Base-by-base conservation (phyloP, 371 early-diverging fungal species). In the Synchytrium microbalum region DNA sequence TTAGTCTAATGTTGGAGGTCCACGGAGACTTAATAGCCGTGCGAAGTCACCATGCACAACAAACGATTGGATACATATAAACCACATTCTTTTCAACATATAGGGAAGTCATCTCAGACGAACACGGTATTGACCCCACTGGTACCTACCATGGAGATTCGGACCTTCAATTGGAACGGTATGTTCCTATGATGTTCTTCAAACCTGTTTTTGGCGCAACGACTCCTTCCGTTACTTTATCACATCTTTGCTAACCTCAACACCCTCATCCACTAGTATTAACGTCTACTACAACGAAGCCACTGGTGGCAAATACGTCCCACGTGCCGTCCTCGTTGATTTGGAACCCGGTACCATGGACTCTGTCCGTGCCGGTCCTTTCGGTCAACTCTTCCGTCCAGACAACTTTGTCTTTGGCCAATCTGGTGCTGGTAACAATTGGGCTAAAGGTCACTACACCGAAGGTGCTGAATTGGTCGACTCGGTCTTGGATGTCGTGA, bases 331-430 rank as follows among this genome's bases (percentile, higher is more conserved):
- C 67, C 80, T 99, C 53, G 94, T 99, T 61, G 99, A 99, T 82
- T 80, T 99, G 33, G 99, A 99, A 83, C 99, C 99, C 53, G 99
- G 98, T 63, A 98, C 99, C 64, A 96, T 99, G 91, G 99, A 98
- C 74, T 86, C 92, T 53, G 88, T 97, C 70, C 78, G 80, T 55
- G 80, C 77, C 57, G 77, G 78, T 67, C 78, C 90, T 85, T 73
- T 71, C 64, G 78, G 78, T 53, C 74, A 73, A 64, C 76, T 77
- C 69, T 86, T 83, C 81, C 86, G 84, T 63, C 93, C 92, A 27
- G 77, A 92, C 74, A 92, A 92, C 85, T 91, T 90, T 75, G 84
- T 92, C 52, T 90, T 89, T 77, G 92, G 92, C 38, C 88, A 88
- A 66, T 86, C 86, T 60, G 96, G 95, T 70, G 96, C 96, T 66